Evolutionary conservation across 345 rosid genomes (phyloP).

Genomic region (Camelina sativa): DNA sequence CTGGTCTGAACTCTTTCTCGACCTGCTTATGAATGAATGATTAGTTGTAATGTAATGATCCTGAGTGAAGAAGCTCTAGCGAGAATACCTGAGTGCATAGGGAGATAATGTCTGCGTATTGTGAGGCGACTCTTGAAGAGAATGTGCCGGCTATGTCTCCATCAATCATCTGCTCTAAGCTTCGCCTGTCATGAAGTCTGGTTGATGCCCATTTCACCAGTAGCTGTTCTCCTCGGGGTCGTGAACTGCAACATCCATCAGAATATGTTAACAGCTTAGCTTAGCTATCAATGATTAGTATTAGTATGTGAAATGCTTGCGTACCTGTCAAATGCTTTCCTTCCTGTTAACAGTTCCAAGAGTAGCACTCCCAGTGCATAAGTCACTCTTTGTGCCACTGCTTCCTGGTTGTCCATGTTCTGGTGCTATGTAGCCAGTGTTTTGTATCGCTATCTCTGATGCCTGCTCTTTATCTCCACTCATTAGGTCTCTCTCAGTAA

Average conservation of each 20-base stretch:
- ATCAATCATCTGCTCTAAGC: slow-evolving; percentile 78
- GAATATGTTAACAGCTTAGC: background rate
- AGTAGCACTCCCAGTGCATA: slow-evolving; percentile 90
- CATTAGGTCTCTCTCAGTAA: slow-evolving; percentile 35
- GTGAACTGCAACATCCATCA: slow-evolving; percentile 52
- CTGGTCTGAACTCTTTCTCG: slow-evolving; percentile 76
- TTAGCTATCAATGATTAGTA: background rate
- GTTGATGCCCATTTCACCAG: slow-evolving; percentile 82
- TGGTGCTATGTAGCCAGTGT: slow-evolving; percentile 76
- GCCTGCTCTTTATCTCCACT: slow-evolving; percentile 58
- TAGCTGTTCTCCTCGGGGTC: slow-evolving; percentile 63
- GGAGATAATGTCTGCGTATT: slow-evolving; percentile 77
- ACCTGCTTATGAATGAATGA: slow-evolving; percentile 53
- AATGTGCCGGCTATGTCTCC: slow-evolving; percentile 59
- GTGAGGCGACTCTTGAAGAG: slow-evolving; percentile 62
- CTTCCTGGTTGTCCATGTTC: slow-evolving; percentile 74
- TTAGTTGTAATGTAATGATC: slow-evolving; percentile 22
- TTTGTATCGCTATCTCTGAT: slow-evolving; percentile 70
- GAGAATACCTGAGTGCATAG: slow-evolving; percentile 72
- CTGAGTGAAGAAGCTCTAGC: slow-evolving; percentile 11
- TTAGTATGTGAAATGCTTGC: slow-evolving; percentile 17
- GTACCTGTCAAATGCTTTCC: slow-evolving; percentile 72
- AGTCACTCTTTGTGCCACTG: slow-evolving; percentile 68
- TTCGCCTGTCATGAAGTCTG: slow-evolving; percentile 71
- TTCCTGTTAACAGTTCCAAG: slow-evolving; percentile 87